Evolutionary conservation across 2,329 filamentous ascomycete species (phyloP).

Genomic region (Penicillium sp.): DNA sequence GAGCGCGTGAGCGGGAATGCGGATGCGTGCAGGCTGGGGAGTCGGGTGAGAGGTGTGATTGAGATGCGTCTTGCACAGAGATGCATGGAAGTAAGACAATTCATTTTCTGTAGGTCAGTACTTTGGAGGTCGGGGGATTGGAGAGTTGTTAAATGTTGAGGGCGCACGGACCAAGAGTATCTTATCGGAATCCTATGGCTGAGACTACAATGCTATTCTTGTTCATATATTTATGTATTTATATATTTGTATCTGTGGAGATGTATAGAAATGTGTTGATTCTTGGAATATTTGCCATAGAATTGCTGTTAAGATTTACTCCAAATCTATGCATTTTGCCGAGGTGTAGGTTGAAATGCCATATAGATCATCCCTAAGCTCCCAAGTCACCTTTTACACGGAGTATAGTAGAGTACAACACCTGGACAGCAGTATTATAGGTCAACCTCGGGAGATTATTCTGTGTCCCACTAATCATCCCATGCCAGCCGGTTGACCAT

Average conservation of each 20-base stretch:
- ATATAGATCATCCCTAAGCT: no score
- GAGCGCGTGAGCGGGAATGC: neutral
- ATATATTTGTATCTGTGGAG: neutral
- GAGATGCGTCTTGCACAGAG: neutral
- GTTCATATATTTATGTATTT: neutral
- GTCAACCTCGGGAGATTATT: no score
- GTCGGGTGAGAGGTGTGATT: neutral
- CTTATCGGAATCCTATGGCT: neutral
- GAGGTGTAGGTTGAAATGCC: no score
- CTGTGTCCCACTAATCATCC: no score
- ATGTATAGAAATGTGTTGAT: no score
- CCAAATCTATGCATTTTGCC: neutral
- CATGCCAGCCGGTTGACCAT: no score
- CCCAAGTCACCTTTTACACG: no score
- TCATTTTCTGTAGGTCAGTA: neutral
- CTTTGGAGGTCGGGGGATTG: no score
- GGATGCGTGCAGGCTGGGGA: neutral
- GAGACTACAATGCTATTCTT: neutral
- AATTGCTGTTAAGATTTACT: neutral
- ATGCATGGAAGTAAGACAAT: slow-evolving; percentile 3
- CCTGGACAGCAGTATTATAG: no score
- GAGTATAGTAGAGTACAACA: no score
- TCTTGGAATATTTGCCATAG: neutral
- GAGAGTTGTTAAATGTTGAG: neutral
- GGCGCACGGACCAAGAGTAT: slow-evolving; percentile 1